Evolutionary conservation across 495 filamentous ascomycete genomes (phyloP), one percentile per base, ranked within the genome.

Genomic region (Lophiostoma macrostomum): DNA sequence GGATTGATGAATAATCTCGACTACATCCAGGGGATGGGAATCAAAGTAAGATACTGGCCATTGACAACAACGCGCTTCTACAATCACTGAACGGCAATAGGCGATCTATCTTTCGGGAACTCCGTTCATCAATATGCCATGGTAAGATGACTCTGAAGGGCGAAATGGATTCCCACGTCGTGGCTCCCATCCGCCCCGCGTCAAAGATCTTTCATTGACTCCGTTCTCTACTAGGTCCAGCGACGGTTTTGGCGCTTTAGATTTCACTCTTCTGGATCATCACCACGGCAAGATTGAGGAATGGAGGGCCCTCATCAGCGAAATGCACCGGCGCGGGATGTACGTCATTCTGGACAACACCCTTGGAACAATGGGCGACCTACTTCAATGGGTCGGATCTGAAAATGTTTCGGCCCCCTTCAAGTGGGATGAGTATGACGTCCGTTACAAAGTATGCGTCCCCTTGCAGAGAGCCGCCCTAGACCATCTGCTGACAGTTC

Each of bases 1-100:
- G 85, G 85, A 6, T 49, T 89, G 28, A 56, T 80, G 36, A 80
- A 85, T 54, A 82, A 80, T 13, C 69, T 89, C 45, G 85, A 89
- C 61, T 89, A 89, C 66, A 64, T 89, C 31, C 81, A 85, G 50
- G 85, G 85, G 35, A 81, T 86, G 81, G 85, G 85, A 1, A 80
- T 87, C 66, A 87, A 85, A 73, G 81, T 79, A 41, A 36, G 51
- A 12, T 32, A 18, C 28, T 13, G n/a, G n/a, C n/a, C n/a, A n/a
- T n/a, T 46, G 20, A 30, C 12, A 14, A 20, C 23, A 53, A 8
- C 5, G 30, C 27, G 23, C 35, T n/a, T 22, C 32, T 19, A 29
- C 52, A 53, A 24, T 66, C 37, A 16, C 32, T 56, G 10, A 48
- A 32, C 38, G 27, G 22, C 6, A 16, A 1, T 43, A 80, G 81